Conservation (phyloP, 176 grass and related monocot species). For the Oropetium thomaeum region DNA sequence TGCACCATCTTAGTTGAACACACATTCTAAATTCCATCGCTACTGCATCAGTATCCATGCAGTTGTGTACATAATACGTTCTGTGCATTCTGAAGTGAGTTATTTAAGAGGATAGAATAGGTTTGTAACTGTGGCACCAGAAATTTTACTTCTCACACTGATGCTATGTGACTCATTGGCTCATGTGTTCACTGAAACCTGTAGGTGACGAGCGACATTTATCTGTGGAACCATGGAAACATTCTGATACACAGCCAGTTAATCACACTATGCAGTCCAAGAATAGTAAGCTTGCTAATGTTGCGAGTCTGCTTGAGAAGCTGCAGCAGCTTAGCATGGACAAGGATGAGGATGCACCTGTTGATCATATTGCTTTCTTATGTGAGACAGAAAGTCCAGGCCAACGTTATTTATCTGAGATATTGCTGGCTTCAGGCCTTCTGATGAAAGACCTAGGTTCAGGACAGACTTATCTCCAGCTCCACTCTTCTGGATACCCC, state of each 20-base stretch:
- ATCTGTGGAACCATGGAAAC: slow-evolving; percentile 35
- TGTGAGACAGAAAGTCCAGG: slow-evolving; percentile 69
- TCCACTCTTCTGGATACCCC: slow-evolving; percentile 67
- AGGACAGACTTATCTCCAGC: slow-evolving; percentile 37
- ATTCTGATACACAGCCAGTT: slow-evolving; percentile 22
- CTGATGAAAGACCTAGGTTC: slow-evolving; percentile 74
- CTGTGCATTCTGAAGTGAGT: not conserved
- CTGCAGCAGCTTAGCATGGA: slow-evolving; percentile 50
- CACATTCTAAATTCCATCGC: not conserved
- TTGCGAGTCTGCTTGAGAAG: slow-evolving; percentile 75
- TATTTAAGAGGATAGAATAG: not conserved
- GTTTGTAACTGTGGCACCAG: not conserved
- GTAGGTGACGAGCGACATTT: slow-evolving; percentile 47
- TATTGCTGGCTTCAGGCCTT: slow-evolving; percentile 88
- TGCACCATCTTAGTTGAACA: not conserved
- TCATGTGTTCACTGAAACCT: slow-evolving; percentile 30
- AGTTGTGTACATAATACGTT: not conserved
- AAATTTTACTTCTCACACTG: not conserved
- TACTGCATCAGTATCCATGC: not conserved
- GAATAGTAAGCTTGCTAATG: slow-evolving; percentile 69
- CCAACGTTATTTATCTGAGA: slow-evolving; percentile 75
- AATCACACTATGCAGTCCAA: slow-evolving; percentile 27
- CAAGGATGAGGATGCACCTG: slow-evolving; percentile 47
- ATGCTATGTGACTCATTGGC: not conserved
- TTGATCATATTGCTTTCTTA: slow-evolving; percentile 75